Evolutionary conservation across 2,329 filamentous ascomycete species (phyloP), one percentile per base, ranked within the genome.

Genomic region (Trichoderma simmonsii): DNA sequence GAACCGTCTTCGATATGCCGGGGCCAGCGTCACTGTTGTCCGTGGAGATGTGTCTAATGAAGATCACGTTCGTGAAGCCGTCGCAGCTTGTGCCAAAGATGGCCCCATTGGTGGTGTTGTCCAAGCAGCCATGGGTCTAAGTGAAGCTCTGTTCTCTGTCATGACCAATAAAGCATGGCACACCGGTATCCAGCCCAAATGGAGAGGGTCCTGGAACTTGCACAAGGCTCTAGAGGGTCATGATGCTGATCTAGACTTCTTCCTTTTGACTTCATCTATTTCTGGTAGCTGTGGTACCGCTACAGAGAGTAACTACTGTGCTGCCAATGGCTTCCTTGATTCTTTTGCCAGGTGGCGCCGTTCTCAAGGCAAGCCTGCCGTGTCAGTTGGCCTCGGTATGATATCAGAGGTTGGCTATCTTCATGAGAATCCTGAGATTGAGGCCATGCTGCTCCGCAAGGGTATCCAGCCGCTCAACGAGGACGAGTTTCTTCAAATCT

Each of bases 301-400:
- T 1, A 78, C 77, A 1, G 83, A 84, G 73, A 76, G 79, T 64
- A 83, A 82, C 72, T 86, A 86, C 73, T 76, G 78, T 11, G 79
- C 82, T 1, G 83, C 78, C n/a, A 85, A 85, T 73, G 76, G 79
- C 6, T 85, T 81, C 75, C 76, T 83, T 64, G 80, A 84, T 43
- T 76, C 78, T 3, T 79, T 85, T 54, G 80, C 80, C 0, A 76
- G 77, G 1, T 78, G 77, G 34, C 75, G 79, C 18, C 73, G 75
- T 5, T 56, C 62, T 4, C 75, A 76, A 2, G 80, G 79, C 1
- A 75, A 77, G 43, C 12, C 78, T 1, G 78, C 77, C 3, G 74
- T 77, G 0, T 77, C 80, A 0, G 51, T 83, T 4, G 77, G 73
- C 3, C 75, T 82, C 3, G 79, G 78, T 1, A 77, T 81, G 74